Evolutionary conservation across 2,329 filamentous ascomycete genomes (phyloP), one percentile per base, ranked within the genome.

Genomic region (Colletotrichum filicis): DNA sequence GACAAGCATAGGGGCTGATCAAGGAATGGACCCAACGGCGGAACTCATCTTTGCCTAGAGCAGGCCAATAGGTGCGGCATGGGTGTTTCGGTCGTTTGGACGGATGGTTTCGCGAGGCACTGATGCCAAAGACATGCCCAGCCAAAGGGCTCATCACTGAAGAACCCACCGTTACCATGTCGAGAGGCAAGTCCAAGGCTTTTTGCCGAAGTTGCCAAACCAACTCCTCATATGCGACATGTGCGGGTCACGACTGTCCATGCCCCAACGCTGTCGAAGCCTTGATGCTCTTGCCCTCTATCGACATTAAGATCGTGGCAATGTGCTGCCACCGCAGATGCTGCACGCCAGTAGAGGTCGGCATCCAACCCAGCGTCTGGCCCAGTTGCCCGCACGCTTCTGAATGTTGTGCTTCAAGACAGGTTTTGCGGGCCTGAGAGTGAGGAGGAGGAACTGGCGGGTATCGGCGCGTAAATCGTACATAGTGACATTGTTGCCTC

Each of bases 401-500:
- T 61, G 46, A 22, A 52, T 24, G 37, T 56, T 14, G 42, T 46
- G 37, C 66, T 30, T 46, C 55, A 35, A 52, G 60, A 37, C 42
- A 59, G 61, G 62, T 42, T 42, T 46, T 19, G 53, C 53, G n/a
- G 46, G 30, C 52, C 28, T 24, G 28, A 8, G 32, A 35, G 32
- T 11, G 30, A 32, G 32, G 11, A 42, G 49, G 24, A 63, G 30
- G 26, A 30, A 8, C 19, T 49, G 55, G 66, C 46, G 26, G 46
- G 22, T 49, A 14, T 46, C 26, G 57, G 71, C 68, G 42, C 71
- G 62, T 74, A 74, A 74, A 72, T 74, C 71, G 71, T 74, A 74
- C 68, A 72, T 74, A 74, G 71, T 74, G 71, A 74, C 62, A 52
- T 59, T 62, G 37, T 62, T 72, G 58, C 52, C 24, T 37, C 42